Base-by-base conservation (phyloP, 1,284 basidiomycete species). In the Puccinia horiana region DNA sequence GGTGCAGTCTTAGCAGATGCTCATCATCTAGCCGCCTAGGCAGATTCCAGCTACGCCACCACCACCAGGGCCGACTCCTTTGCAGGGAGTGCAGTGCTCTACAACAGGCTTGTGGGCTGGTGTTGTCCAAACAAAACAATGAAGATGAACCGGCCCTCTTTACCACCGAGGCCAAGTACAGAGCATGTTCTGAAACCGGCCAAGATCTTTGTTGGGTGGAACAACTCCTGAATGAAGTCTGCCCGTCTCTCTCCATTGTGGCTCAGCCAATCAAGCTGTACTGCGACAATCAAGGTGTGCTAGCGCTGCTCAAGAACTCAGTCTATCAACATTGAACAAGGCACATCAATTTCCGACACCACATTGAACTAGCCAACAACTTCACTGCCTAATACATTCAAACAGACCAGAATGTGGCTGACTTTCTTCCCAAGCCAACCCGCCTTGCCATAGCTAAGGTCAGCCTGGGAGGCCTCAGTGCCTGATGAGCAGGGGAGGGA, bases 231-330 rank as follows among this genome's bases (percentile, higher is more conserved):
- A 23, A 76, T 12, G 9, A 20, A 6, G 1, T 73, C 1, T 26
- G 6, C 11, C 70, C 42, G 5, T 16, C n/a, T 35, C 11, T 58
- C 23, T 14, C 9, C 6, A 49, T 32, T 35, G 6, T 20, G 20
- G 49, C 49, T 16, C 32, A 5, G 32, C 6, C 6, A 40, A 12
- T 49, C 18, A 1, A 4, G 1, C 37, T 76, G 11, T 29, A 76
- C 74, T 76, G 42, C 54, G 52, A 75, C 29, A 75, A 75, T 42
- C 73, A 75, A 58, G 54, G 73, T 5, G 73, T 49, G 2, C 26
- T 75, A 20, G 23, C 73, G 32, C 26, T 75, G 6, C 23, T 58
- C 14, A 40, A 54, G 29, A 58, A 75, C 40, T 32, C 73, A 18
- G 37, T 75, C 2, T 75, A 37, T 58, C 47, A 75, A 56, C 49